Evolutionary conservation across 2,329 filamentous ascomycete genomes (phyloP).

Genomic region (Talaromyces sp.): DNA sequence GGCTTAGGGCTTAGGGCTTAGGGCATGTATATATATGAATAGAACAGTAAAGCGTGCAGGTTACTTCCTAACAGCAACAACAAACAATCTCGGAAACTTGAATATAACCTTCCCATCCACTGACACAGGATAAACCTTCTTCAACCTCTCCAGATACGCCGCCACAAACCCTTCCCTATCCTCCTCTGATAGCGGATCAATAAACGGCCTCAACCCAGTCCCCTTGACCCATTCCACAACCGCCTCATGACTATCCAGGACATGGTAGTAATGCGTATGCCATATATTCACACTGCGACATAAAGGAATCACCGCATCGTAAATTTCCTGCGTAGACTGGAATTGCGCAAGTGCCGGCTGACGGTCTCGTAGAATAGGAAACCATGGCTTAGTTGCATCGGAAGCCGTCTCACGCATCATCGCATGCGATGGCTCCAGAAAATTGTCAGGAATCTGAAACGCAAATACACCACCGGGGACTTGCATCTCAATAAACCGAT

Average conservation of each 20-base stretch:
- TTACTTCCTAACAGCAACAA: conserved; percentile 21
- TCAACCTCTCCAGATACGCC: conserved; percentile 45
- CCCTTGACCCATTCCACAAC: conserved; percentile 59
- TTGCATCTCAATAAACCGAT: conserved; percentile 39
- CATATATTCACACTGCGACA: conserved; percentile 48
- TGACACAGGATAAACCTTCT: conserved; percentile 40
- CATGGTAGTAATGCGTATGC: conserved; percentile 52
- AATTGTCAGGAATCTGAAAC: conserved; percentile 52
- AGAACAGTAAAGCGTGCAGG: background rate
- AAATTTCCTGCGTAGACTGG: conserved; percentile 45
- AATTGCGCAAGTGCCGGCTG: conserved; percentile 45
- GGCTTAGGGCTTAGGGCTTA: background rate
- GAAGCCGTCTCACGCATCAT: conserved; percentile 47
- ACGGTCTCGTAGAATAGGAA: conserved; percentile 21
- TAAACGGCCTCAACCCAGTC: conserved; percentile 52
- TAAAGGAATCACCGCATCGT: conserved; percentile 45
- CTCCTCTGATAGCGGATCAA: conserved; percentile 43
- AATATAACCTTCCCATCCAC: conserved; percentile 52
- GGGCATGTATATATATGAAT: background rate
- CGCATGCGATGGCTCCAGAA: conserved; percentile 45
- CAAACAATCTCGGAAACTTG: conserved; percentile 26
- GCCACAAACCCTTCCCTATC: conserved; percentile 43
- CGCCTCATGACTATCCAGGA: conserved; percentile 43
- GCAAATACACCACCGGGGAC: conserved; percentile 48
- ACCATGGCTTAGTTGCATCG: conserved; percentile 36